A percentile compares a stretch with the other conserved stretches of the same genome.
Evolutionary conservation across 257 asterid species (phyloP).

Genomic region (Perilla frutescens): DNA sequence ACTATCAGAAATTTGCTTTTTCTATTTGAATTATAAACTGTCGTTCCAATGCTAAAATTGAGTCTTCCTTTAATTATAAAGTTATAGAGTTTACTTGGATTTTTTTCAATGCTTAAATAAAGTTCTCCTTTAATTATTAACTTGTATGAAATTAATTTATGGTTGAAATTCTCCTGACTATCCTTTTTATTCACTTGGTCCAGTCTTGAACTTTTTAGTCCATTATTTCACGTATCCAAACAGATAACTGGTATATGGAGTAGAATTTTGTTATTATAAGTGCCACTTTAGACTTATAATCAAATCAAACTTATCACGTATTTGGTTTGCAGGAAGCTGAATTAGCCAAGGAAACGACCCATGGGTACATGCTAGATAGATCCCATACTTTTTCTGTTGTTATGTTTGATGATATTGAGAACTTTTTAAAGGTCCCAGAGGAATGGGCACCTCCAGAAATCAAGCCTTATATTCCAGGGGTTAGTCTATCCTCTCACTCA

Average conservation of each 20-base stretch:
- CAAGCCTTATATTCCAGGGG: conserved; percentile 87
- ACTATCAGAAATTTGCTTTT: neutral
- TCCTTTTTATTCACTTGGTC: neutral
- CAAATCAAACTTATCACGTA: neutral
- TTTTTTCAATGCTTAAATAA: neutral
- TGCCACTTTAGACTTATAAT: neutral
- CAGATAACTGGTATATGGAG: neutral
- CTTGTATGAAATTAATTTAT: neutral
- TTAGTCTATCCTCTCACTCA: conserved; percentile 38
- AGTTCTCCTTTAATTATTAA: too few relatives aligned
- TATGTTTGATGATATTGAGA: conserved; percentile 86
- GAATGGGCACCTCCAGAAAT: conserved; percentile 98
- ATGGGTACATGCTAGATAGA: conserved; percentile 81
- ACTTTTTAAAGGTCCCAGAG: conserved; percentile 81
- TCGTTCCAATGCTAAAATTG: neutral
- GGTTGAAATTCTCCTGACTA: neutral
- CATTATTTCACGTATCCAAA: neutral
- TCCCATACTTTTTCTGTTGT: conserved; percentile 81
- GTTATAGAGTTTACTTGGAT: neutral
- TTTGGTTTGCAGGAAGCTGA: conserved; percentile 81
- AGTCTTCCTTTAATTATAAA: neutral
- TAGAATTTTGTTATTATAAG: conserved; percentile 1
- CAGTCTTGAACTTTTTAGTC: neutral
- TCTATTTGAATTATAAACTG: neutral
- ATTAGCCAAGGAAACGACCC: conserved; percentile 80